These are phyloP conservation scores for Emericellopsis cladophorae DNA, from an alignment of 2,329 filamentous ascomycete species.

Conservation along the genomic window DNA sequence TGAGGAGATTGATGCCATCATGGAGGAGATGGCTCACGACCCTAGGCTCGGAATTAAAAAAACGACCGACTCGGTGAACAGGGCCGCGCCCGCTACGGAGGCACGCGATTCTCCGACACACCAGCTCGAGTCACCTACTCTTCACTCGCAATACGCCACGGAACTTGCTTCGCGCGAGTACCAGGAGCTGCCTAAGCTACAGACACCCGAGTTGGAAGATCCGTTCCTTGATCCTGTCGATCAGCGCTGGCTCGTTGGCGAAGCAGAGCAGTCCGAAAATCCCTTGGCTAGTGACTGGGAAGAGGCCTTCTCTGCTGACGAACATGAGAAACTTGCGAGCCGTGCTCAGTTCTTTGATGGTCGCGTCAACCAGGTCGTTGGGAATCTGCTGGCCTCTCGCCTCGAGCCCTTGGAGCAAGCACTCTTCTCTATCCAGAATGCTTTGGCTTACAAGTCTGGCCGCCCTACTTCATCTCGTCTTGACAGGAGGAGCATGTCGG, in stretches of 20 bases:
- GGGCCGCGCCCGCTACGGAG: conserved; percentile 9
- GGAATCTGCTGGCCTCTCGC: conserved; percentile 60
- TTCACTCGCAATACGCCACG: conserved; percentile 22
- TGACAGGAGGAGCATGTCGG: conserved; percentile 53
- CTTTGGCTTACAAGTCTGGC: conserved; percentile 44
- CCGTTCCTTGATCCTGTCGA: conserved; percentile 43
- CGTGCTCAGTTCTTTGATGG: conserved; percentile 83
- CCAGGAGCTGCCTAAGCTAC: not conserved
- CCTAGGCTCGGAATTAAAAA: conserved; percentile 66
- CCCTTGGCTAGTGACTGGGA: conserved; percentile 85
- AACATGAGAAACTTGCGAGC: conserved; percentile 71
- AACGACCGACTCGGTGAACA: conserved; percentile 24
- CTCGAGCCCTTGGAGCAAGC: conserved; percentile 71
- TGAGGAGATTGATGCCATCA: conserved; percentile 84
- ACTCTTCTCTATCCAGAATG: conserved; percentile 63
- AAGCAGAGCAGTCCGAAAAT: conserved; percentile 32
- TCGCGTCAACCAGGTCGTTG: conserved; percentile 78
- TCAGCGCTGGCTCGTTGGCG: conserved; percentile 37
- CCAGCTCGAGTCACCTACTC: conserved; percentile 31
- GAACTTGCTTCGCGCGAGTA: conserved; percentile 33
- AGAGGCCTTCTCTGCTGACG: conserved; percentile 66
- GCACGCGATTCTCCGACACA: conserved; percentile 34
- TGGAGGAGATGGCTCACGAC: conserved; percentile 68
- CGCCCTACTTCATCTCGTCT: conserved; percentile 44
- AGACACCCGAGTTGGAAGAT: conserved; percentile 40